These are phyloP conservation scores for Eutrema heterophyllum DNA, from an alignment of 345 rosid species.

Conservation along the genomic window DNA sequence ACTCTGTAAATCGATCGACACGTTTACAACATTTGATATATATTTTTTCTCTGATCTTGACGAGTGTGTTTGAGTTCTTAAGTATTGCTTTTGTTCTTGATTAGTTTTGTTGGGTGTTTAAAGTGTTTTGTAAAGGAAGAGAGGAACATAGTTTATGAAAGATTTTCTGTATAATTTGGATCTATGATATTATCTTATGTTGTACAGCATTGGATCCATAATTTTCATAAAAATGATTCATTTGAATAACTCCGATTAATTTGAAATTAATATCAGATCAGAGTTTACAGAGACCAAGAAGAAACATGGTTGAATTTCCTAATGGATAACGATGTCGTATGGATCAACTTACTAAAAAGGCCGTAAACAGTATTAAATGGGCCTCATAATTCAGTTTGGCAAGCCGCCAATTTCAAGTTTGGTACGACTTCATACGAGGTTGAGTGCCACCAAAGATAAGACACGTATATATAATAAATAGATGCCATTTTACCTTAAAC, in stretches of 20 bases:
- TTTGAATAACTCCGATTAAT: not conserved
- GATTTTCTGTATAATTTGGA: conserved; percentile 14
- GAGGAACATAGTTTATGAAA: conserved; percentile 19
- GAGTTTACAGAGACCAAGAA: not conserved
- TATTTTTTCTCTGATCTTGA: not conserved
- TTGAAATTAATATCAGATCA: not conserved
- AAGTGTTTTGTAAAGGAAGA: conserved; percentile 28
- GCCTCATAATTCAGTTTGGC: not conserved
- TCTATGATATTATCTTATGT: not conserved
- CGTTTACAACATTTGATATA: conserved; percentile 18
- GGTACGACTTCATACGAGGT: not conserved
- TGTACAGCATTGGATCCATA: not conserved
- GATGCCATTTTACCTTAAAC: not conserved
- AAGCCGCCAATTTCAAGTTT: not conserved
- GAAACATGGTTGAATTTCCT: too few relatives aligned
- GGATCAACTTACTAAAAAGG: not conserved
- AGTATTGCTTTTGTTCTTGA: conserved; percentile 7
- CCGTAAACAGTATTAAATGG: not conserved
- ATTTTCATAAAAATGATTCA: too few relatives aligned
- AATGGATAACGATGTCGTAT: not conserved
- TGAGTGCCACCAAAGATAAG: not conserved
- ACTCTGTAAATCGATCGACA: conserved; percentile 29
- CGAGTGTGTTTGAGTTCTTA: conserved; percentile 22
- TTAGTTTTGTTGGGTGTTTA: conserved; percentile 12
- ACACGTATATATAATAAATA: not conserved